Base-by-base conservation (phyloP, 768 basidiomycete species). In the Auriculariales sp. region DNA sequence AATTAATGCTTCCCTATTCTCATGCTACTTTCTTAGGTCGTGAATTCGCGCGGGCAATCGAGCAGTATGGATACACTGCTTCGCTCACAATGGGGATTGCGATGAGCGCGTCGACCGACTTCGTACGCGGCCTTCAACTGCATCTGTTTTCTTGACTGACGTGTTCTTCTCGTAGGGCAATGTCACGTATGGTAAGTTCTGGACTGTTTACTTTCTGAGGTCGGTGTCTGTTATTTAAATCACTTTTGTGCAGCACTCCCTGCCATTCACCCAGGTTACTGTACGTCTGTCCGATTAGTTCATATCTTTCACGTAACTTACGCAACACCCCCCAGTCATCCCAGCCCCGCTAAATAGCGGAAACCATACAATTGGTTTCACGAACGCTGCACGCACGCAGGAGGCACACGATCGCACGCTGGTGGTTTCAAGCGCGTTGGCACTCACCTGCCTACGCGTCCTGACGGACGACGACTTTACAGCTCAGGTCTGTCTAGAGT, bases 291-390 rank as follows among this genome's bases (percentile, higher is more conserved):
- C 46, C 3, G 10, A 10, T 3, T 19, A n/a, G 19, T 12, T 28
- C 15, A n/a, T 44, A 42, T 47, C 14, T 15, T 10, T 56, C 52
- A 49, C 42, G 24, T 27, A 44, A 32, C 22, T 27, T 6, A 46
- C 22, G 6, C 17, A 4, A n/a, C n/a, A n/a, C n/a, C n/a, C n/a
- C 28, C 46, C 54, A 83, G 82, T 78, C 27, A 85, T 88, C 48
- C 83, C 84, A n/a, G 82, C 82, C 4, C 66, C 68, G 53, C 74
- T 75, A 5, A 66, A 73, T 46, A 83, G 83, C 34, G 79, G 78
- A 17, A 88, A 88, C 57, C 85, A 88, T 56, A 85, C 85, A 1
- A 68, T 76, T 9, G 74, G 68, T 3, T 88, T 87, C 60, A 66
- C 80, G 17, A 62, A 66, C 47, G 70, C 85, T 22, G 79, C 83